Evolutionary conservation across 2,329 filamentous ascomycete genomes (phyloP), one percentile per base, ranked within the genome.

Genomic region (Cladosporium sp.): DNA sequence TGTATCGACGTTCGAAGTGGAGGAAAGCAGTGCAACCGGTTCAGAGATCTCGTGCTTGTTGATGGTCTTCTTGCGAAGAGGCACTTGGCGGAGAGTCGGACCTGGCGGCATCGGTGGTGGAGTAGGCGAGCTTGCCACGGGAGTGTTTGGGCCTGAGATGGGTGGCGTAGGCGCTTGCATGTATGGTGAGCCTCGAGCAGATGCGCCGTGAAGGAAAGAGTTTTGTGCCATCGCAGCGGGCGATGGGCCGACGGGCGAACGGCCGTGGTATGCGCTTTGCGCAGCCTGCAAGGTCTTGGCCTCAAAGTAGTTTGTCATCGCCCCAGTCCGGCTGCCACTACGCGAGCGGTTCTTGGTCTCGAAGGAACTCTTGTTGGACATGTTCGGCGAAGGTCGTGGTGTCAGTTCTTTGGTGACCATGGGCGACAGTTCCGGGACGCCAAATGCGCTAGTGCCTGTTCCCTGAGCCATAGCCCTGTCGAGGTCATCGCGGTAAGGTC

Each of bases 21-120:
- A 76, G 1, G 78, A 80, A 24, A 81, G 65, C 59, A 82, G 75
- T 3, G 73, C 74, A 24, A 57, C 47, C 0, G 84, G 84, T 64
- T 87, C 84, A 2, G 83, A 85, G 50, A 87, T 87, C 58, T 82
- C 79, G 12, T 76, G 74, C 70, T 87, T 87, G 61, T 80, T 80
- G 48, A 87, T 76, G 0, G 79, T 76, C 64, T 80, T 80, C 73
- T 85, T 86, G 36, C 82, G 78, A n/a, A 65, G 63, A 24, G 73
- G 35, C 75, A 70, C 17, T 75, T 77, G 4, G 6, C 76, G 71
- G 17, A 77, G 73, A 32, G 77, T 70, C 59, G 70, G 73, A 32
- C 69, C 73, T 20, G 67, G 71, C 35, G 70, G 58, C 40, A 62
- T 67, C 22, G 61, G 63, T n/a, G 58, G 67, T 60, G 57, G 58